Base-by-base conservation (phyloP, 2,329 filamentous ascomycete species). In the Dactylellina sp. region DNA sequence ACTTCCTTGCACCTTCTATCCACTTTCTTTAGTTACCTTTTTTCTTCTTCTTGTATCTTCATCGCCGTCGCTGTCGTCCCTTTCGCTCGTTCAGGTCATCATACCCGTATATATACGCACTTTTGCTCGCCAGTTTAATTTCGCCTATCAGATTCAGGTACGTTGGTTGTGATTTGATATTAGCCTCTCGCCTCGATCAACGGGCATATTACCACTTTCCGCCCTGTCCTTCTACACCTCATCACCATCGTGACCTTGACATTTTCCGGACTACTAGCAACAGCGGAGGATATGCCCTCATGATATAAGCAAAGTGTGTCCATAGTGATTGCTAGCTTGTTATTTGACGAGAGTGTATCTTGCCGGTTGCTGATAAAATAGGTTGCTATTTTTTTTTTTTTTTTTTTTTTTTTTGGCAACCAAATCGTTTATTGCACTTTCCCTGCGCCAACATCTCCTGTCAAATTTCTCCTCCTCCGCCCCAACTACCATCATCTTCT, bases 381-480 rank as follows among this genome's bases (percentile, higher is more conserved):
- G 39, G 39, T 25, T 55, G 50, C 25, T 57, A 1, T 37, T 57
- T n/a, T 37, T 28, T 25, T 35, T 35, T 37, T 53, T 28, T 25
- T 50, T 50, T 47, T 22, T 53, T n/a, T n/a, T n/a, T n/a, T n/a
- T n/a, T n/a, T n/a, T n/a, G n/a, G 49, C 50, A 40, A 40, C 11
- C 22, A 11, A 24, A 55, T 20, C 28, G 6, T 28, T 22, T 24
- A 5, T 55, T 49, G 49, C 25, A 37, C 52, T 60, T 71, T 61
- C 60, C 68, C 60, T 61, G 60, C 60, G 52, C 46, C 24, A 72
- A 59, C 39, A 47, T 57, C 68, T 72, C 68, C 68, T 72, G 68
- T 72, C 68, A 72, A 72, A 72, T 72, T 72, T 72, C 68, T 72
- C 60, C 68, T 72, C 60, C 53, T 64, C 68, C 53, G 60, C 60